Percentiles rank a stretch among this genome's conserved stretches.
phyloP scores from a whole-genome alignment of 148 eudicot species.

The Gaultheria prostrata region DNA sequence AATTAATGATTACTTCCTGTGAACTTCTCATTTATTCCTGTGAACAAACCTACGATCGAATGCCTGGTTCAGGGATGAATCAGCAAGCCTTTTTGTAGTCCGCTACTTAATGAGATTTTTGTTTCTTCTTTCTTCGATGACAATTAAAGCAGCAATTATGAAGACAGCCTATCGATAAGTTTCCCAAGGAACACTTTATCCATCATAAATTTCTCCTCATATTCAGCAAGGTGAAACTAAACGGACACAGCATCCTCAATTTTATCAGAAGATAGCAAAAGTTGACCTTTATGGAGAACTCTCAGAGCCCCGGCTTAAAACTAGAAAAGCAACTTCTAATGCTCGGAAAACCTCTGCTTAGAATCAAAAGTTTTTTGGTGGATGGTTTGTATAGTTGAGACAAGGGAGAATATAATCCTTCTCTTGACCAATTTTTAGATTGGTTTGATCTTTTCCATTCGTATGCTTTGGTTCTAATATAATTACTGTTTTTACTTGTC shows the following conservation, averaged over 20 bases:
- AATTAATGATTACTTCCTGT: constrained; percentile 1
- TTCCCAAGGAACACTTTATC: neutral
- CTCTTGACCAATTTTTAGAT: too few relatives aligned
- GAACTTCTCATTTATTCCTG: neutral
- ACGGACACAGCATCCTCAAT: neutral
- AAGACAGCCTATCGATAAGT: neutral
- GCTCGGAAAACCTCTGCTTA: neutral
- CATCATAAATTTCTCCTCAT: neutral
- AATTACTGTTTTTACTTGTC: too few relatives aligned
- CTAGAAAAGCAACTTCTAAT: constrained; percentile 6
- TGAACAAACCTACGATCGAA: neutral
- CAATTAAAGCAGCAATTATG: neutral
- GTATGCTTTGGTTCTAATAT: too few relatives aligned
- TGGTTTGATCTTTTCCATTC: too few relatives aligned
- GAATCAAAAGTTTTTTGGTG: too few relatives aligned
- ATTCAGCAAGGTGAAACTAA: neutral
- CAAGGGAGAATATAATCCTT: too few relatives aligned
- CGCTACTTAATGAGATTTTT: neutral
- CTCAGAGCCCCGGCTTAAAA: neutral
- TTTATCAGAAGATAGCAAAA: neutral
- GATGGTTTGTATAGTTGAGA: too few relatives aligned
- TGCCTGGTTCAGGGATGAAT: neutral
- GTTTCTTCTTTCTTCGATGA: neutral
- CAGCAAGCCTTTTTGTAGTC: constrained; percentile 1
- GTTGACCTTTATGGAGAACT: neutral